phyloP scores from a whole-genome alignment of 1,284 basidiomycete genomes.

The Ustilago vetiveriae region DNA sequence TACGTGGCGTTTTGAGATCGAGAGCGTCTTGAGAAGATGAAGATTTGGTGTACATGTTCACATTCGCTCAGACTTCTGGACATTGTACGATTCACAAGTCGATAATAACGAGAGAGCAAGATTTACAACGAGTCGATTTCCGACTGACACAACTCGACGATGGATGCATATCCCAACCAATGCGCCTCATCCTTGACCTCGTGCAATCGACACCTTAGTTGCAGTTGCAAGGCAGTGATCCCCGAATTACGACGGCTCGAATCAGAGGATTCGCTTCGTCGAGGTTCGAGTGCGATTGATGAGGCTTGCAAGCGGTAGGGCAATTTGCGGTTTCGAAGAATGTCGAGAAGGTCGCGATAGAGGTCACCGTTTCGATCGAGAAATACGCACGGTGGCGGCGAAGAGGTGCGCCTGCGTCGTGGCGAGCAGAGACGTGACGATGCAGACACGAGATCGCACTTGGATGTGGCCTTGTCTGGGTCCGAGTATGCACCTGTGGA shows the following conservation, averaged over 20 bases:
- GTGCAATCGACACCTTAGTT: constrained; percentile 10
- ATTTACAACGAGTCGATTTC: constrained; percentile 6
- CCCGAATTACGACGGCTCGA: no score
- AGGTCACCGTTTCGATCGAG: constrained; percentile 26
- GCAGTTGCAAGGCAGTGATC: constrained; percentile 1
- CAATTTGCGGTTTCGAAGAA: constrained; percentile 14
- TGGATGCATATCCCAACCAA: constrained; percentile 28
- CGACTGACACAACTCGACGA: constrained; percentile 10
- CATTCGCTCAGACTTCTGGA: no score
- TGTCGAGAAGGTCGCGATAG: constrained; percentile 29
- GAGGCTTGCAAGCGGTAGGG: constrained; percentile 23
- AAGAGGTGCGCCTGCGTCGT: not conserved
- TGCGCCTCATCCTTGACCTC: constrained; percentile 24
- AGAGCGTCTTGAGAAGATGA: no score
- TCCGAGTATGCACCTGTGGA: no score
- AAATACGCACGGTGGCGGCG: constrained; percentile 6
- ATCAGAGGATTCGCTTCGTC: no score
- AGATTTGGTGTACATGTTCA: no score
- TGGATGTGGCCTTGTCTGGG: not conserved
- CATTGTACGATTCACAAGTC: not conserved
- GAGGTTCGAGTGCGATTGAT: no score
- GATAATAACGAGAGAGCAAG: no score
- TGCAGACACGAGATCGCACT: not conserved
- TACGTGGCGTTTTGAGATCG: no score
- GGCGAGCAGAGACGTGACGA: not conserved